Percentiles rank a stretch among this genome's conserved stretches.
phyloP scores from a whole-genome alignment of 352 stramenopile species.

The Phytophthora hibernalis region DNA sequence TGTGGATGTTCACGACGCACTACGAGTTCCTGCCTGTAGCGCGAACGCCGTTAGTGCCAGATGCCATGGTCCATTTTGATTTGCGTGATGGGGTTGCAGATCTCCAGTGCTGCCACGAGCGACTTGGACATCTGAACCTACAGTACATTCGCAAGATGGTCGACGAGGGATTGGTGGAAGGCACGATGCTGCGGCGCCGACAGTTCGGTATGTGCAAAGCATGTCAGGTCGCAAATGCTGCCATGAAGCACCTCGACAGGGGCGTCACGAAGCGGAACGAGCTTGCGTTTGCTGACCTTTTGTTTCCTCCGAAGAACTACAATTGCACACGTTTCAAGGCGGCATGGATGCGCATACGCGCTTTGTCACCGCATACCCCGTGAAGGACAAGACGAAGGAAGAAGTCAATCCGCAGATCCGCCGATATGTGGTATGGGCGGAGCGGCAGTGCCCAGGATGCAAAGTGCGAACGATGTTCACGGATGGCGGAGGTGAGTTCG shows the following conservation, averaged over 20 bases:
- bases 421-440: not conserved
- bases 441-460: not conserved
- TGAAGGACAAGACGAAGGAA: not conserved
- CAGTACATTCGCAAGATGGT: not conserved
- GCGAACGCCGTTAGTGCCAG: not conserved
- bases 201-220: slow-evolving; percentile 3
- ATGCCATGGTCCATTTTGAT: not conserved
- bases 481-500: not conserved
- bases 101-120: slow-evolving; percentile 12
- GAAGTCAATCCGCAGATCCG: not conserved
- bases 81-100: slow-evolving; percentile 1
- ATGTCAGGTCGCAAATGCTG: slow-evolving; percentile 1
- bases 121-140: slow-evolving; percentile 5
- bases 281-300: slow-evolving; percentile 1
- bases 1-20: slow-evolving; percentile 11
- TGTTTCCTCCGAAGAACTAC: not conserved
- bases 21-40: slow-evolving; percentile 1
- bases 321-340: not conserved
- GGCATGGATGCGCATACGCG: not conserved
- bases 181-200: not conserved
- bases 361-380: not conserved
- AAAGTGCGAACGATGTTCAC: not conserved
- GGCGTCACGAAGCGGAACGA: not conserved
- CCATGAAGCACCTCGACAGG: not conserved
- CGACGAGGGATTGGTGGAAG: not conserved